Evolutionary conservation across 176 grass and related monocot genomes (phyloP), one percentile per base, ranked within the genome.

Genomic region (Oryza rufipogon): DNA sequence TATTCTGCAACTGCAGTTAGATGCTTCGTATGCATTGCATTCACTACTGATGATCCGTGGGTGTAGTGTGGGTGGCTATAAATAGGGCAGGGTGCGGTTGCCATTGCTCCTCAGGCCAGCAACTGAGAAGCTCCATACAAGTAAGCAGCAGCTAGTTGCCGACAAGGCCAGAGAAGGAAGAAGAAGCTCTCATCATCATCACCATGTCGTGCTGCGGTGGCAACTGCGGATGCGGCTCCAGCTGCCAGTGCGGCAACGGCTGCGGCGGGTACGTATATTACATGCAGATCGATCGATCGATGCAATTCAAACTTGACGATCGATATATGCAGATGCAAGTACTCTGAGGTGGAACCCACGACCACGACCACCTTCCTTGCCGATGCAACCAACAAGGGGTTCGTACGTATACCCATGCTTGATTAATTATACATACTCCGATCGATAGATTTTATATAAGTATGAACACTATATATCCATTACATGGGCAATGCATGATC

Each of bases 131-230:
- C 32, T 22, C 42, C 42, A 13, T 14, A 1, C 42, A 7, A 36
- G 1, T 2, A 82, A 42, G 49, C 58, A 80, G 65, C 45, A 20
- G 39, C 39, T 54, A 66, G 58, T 46, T 39, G 25, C 54, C 52
- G 41, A 2, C 39, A 3, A 49, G 16, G 60, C 81, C 45, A 48
- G 70, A 63, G 34, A 36, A 36, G 28, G 76, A 45, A 61, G 26
- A 56, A 15, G 38, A 92, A 75, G 22, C 10, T 11, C 11, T 41
- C 6, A 32, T 32, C 30, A 48, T 12, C 11, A 54, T 17, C 51
- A 56, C 16, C 51, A 92, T 92, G 90, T 92, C 90, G 70, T 92
- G 90, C 87, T 89, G 86, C 49, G 80, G 63, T 14, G 83, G 87
- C 6, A 92, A 72, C 65, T 89, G 90, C 79, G 84, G 81, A 12